Evolutionary conservation across 495 filamentous ascomycete species (phyloP).

Genomic region (Xylaria venustula): DNA sequence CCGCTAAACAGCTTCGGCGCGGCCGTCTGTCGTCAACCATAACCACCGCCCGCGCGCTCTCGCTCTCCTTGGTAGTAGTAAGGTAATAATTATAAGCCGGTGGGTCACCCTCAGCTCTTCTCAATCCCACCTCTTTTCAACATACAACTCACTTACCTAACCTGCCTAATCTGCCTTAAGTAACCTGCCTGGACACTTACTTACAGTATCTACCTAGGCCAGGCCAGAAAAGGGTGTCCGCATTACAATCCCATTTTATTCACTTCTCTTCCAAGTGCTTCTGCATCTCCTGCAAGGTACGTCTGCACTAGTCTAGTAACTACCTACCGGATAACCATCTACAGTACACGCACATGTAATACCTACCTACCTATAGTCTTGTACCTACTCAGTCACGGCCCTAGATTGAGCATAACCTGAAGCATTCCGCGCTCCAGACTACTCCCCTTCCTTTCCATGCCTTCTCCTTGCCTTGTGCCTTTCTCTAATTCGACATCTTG

Average conservation of each 20-base stretch:
- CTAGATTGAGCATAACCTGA: background rate
- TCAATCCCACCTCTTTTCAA: background rate
- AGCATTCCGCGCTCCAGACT: background rate
- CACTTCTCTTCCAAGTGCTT: too few relatives aligned
- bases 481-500: too few relatives aligned
- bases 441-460: background rate
- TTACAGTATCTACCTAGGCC: background rate
- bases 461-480: too few relatives aligned
- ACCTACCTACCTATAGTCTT: too few relatives aligned
- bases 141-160: background rate
- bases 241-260: constrained; percentile 10
- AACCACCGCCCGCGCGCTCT: background rate
- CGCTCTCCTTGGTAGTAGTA: background rate
- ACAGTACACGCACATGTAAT: too few relatives aligned
- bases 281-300: background rate
- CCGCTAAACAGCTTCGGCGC: too few relatives aligned
- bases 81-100: constrained; percentile 1
- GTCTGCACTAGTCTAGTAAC: background rate
- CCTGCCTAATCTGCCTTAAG: too few relatives aligned
- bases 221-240: background rate
- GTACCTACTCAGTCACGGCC: background rate
- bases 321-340: too few relatives aligned
- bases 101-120: constrained; percentile 1
- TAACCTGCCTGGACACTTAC: background rate
- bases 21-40: too few relatives aligned